Conservation (phyloP, 306 rosid species). For the Vachellia pachyceras region DNA sequence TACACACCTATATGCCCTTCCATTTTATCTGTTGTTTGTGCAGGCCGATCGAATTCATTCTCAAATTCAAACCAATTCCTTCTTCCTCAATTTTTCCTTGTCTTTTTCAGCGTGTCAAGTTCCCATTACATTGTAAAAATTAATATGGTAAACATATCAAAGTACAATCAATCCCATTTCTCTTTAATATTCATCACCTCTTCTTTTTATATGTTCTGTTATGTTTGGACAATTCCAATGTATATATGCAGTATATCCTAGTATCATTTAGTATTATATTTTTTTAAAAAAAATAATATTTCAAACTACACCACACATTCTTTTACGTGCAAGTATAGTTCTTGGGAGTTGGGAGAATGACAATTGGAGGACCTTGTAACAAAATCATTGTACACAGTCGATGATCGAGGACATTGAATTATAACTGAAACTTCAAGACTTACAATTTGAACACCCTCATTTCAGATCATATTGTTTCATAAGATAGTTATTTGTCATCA, state of each 20-base stretch:
- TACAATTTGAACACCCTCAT: neutral
- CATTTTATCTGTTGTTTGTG: neutral
- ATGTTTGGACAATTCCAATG: neutral
- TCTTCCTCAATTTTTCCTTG: neutral
- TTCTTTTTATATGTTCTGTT: neutral
- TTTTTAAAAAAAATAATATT: no score
- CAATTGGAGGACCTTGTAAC: no score
- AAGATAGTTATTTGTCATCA: no score
- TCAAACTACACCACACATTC: no score
- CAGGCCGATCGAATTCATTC: neutral
- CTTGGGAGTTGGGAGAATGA: neutral
- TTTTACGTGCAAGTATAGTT: no score
- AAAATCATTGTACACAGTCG: no score
- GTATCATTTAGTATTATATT: accelerated
- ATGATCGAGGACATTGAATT: neutral
- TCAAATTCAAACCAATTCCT: neutral
- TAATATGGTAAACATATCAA: neutral
- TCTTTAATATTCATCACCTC: neutral
- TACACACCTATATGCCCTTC: neutral
- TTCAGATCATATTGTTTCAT: no score
- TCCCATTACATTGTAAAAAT: neutral
- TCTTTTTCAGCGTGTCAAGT: neutral
- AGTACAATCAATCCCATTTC: neutral
- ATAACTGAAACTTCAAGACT: no score
- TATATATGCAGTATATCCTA: no score